These are phyloP conservation scores for Fusarium sp. DNA, from an alignment of 2,329 filamentous ascomycete genomes.

Conservation along the genomic window DNA sequence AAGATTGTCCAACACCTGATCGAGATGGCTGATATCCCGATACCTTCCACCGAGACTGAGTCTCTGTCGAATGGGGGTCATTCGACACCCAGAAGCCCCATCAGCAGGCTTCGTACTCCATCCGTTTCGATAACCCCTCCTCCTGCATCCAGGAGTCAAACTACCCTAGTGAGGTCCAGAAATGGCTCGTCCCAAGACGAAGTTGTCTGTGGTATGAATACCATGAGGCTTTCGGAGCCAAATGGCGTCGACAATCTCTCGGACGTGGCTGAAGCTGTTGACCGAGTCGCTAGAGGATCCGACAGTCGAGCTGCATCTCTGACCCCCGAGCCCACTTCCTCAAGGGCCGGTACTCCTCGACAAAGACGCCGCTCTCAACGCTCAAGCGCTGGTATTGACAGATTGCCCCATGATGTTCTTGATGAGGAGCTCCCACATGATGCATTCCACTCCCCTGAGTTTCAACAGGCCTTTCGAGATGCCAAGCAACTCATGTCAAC, in stretches of 20 bases:
- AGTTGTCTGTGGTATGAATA: background rate
- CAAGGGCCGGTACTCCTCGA: conserved; percentile 4
- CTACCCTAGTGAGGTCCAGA: background rate
- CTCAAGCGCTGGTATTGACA: conserved; percentile 11
- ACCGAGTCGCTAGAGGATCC: conserved; percentile 15
- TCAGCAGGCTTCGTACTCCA: too few relatives aligned
- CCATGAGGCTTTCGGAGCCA: conserved; percentile 18
- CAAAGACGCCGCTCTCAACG: conserved; percentile 14
- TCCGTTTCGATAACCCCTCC: too few relatives aligned
- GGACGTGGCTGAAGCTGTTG: conserved; percentile 8
- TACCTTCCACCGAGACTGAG: too few relatives aligned
- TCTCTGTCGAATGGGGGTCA: too few relatives aligned
- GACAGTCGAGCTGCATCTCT: conserved; percentile 20
- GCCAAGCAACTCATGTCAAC: conserved; percentile 49
- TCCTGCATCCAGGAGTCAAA: too few relatives aligned
- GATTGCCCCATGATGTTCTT: conserved; percentile 34
- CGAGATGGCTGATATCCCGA: too few relatives aligned
- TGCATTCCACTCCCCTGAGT: conserved; percentile 50
- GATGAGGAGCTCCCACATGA: conserved; percentile 52
- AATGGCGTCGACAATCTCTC: conserved; percentile 4
- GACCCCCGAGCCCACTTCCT: conserved; percentile 10
- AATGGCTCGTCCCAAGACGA: background rate
- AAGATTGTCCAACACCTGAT: too few relatives aligned
- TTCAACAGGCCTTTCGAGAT: conserved; percentile 51
- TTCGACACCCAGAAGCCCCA: too few relatives aligned